phyloP scores from a whole-genome alignment of 257 asterid species.

The Solanum habrochaites region DNA sequence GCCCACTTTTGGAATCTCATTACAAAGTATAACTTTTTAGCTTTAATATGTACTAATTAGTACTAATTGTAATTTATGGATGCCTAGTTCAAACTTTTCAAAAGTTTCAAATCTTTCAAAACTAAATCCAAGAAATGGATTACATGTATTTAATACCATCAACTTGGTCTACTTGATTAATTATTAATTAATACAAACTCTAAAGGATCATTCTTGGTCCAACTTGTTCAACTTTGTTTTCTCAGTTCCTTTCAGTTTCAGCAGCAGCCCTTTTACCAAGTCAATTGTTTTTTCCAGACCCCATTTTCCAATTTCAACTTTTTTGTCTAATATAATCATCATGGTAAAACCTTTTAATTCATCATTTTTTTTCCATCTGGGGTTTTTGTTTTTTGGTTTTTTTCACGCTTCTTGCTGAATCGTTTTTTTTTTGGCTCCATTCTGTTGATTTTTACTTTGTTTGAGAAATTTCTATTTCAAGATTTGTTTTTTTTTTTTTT shows the following conservation, averaged over 20 bases:
- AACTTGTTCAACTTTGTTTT: neutral
- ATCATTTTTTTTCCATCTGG: constrained; percentile 3
- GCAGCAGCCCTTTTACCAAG: neutral
- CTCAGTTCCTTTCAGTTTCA: neutral
- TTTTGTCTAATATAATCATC: neutral
- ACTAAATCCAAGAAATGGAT: neutral
- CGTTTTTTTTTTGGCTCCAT: neutral
- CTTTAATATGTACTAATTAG: neutral
- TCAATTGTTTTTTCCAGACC: neutral
- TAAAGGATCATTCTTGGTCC: neutral
- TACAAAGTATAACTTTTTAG: neutral
- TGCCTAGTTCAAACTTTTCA: neutral
- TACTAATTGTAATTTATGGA: neutral
- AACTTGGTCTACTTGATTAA: neutral
- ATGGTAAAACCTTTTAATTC: neutral
- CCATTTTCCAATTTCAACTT: neutral
- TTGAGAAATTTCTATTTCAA: neutral
- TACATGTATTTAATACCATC: neutral
- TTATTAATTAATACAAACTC: neutral
- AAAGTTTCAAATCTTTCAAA: neutral
- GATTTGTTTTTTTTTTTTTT: neutral
- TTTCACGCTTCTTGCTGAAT: neutral
- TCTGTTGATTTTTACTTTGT: neutral
- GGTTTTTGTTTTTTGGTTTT: neutral
- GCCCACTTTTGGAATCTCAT: neutral